Evolutionary conservation across 139 green algal species (phyloP), one percentile per base, ranked within the genome.

Genomic region (Chlorella sp.): DNA sequence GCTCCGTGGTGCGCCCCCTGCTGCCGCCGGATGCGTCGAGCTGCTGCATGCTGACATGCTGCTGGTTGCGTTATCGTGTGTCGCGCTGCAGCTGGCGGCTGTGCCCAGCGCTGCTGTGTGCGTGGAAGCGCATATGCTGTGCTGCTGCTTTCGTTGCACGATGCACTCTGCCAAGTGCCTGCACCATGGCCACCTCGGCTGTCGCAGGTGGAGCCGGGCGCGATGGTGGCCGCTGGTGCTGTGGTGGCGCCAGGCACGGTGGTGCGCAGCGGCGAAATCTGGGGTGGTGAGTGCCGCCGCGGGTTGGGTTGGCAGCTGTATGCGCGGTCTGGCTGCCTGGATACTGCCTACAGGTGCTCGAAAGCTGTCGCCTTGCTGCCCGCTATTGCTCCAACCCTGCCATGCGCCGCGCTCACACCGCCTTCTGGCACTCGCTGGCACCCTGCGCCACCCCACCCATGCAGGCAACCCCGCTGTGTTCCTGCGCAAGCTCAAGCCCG

Each of bases 201-300:
- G 43, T 4, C 65, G 44, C 87, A 96, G 92, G 88, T 99, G 26
- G 90, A 95, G 82, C 87, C 87, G 24, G 93, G 93, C 17, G 88
- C 91, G 8, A 97, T 99, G 82, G 90, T 99, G 26, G 97, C 96
- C 22, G 97, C 97, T 26, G 96, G 97, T 1, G 90, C 97, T 0
- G 94, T 98, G 26, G 93, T 99, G 34, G 83, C 91, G 36, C 87
- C 93, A 22, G 91, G 94, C 60, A 94, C 90, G 3, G 82, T 86
- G 3, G 90, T 99, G 1, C 94, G 95, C 1, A 74, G 90, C 32
- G 94, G 94, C 0, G 88, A 98, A 92, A 87, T 90, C 43, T 91
- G 88, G 86, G 85, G 81, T 24, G 80, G 68, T 85, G 80, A 79
- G 65, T 22, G 8, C 32, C 24, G 7, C 8, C 46, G 7, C 8